Percentiles rank a stretch among this genome's conserved stretches.
phyloP scores from a whole-genome alignment of 441 rosid species.

The Manihot esculenta region DNA sequence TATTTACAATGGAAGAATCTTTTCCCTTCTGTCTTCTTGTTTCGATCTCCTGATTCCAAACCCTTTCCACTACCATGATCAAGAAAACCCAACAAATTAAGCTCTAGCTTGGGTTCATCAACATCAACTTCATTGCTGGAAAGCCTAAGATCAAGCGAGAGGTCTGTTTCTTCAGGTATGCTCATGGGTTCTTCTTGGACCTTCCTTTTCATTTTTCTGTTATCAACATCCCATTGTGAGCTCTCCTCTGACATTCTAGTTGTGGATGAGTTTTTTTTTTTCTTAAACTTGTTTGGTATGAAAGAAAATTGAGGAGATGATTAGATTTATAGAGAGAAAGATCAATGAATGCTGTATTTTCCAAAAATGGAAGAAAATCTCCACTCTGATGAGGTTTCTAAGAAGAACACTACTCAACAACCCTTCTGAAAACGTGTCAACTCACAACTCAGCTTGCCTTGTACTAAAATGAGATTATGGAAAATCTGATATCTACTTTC shows the following conservation, averaged over 20 bases:
- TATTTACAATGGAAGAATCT: constrained; percentile 3
- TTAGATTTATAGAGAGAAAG: background rate
- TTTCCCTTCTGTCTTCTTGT: background rate
- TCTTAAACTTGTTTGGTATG: background rate
- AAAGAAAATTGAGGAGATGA: background rate
- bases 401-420: background rate
- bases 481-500: background rate
- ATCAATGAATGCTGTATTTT: constrained; percentile 3
- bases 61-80: background rate
- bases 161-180: background rate
- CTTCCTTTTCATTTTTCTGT: constrained; percentile 2
- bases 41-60: background rate
- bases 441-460: constrained; percentile 4
- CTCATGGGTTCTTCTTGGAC: background rate
- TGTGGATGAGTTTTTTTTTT: background rate
- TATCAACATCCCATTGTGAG: background rate
- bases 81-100: background rate
- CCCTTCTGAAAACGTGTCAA: background rate
- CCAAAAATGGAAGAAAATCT: constrained; percentile 7
- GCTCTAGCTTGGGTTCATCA: background rate
- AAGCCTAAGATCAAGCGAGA: constrained; percentile 9
- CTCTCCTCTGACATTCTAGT: background rate
- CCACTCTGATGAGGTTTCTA: background rate
- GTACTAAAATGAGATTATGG: background rate
- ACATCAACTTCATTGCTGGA: background rate